phyloP scores from a whole-genome alignment of 2,329 filamentous ascomycete genomes.

The Conoideocrella luteorostrata region DNA sequence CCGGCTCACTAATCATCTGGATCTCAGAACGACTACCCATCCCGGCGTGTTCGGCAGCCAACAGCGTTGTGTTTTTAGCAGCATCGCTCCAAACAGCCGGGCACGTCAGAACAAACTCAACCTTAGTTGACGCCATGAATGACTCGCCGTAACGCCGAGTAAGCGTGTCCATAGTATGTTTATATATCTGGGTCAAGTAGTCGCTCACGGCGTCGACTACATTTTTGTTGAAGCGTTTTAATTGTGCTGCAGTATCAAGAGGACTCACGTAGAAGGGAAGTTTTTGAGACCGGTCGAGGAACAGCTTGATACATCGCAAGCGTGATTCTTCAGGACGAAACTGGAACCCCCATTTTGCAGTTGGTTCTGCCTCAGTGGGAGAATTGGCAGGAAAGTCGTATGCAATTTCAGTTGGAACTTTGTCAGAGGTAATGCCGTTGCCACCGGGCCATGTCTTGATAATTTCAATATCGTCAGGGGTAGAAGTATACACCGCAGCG shows the following conservation, averaged over 20 bases:
- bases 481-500: conserved; percentile 67
- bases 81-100: conserved; percentile 81
- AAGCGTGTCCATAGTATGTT: conserved; percentile 73
- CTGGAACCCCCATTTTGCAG: conserved; percentile 73
- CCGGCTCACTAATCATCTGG: conserved; percentile 74
- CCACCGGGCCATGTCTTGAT: conserved; percentile 81
- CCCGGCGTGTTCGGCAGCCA: conserved; percentile 70
- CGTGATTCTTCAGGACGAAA: conserved; percentile 71
- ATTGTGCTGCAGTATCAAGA: conserved; percentile 67
- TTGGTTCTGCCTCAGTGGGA: conserved; percentile 34
- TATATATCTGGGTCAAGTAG: conserved; percentile 69
- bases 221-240: conserved; percentile 68
- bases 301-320: conserved; percentile 77
- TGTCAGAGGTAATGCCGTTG: conserved; percentile 82
- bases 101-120: conserved; percentile 75
- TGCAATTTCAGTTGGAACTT: conserved; percentile 75
- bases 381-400: conserved; percentile 37
- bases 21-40: conserved; percentile 67
- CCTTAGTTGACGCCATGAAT: conserved; percentile 69
- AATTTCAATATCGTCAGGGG: conserved; percentile 73
- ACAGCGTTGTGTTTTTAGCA: conserved; percentile 75
- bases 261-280: conserved; percentile 75
- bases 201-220: conserved; percentile 75
- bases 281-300: conserved; percentile 74
- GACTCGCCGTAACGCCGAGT: conserved; percentile 68